Percentiles rank a stretch among this genome's conserved stretches.
These are phyloP conservation scores for Fusarium neocosmosporiellum DNA, from an alignment of 2,329 filamentous ascomycete genomes.

Conservation along the genomic window DNA sequence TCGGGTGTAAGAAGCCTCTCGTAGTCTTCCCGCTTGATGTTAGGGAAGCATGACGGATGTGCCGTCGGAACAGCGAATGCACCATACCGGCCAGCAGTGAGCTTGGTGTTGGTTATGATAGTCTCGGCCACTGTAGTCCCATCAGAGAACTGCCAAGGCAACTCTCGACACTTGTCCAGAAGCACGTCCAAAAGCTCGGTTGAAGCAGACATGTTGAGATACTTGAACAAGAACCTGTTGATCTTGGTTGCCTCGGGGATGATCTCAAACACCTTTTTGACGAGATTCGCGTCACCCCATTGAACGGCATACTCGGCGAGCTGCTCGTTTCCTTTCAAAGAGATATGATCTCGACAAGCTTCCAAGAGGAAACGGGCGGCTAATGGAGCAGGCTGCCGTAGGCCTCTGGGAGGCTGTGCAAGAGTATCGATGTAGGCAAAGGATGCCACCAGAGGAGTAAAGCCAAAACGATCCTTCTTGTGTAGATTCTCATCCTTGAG, in stretches of 20 bases:
- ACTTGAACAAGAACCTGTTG: conserved; percentile 36
- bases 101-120: conserved; percentile 42
- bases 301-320: conserved; percentile 37
- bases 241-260: conserved; percentile 17
- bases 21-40: conserved; percentile 25
- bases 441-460: conserved; percentile 49
- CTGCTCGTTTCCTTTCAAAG: background rate
- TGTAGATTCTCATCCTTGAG: conserved; percentile 43
- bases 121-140: conserved; percentile 45
- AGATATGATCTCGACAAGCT: conserved; percentile 11
- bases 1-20: conserved; percentile 39
- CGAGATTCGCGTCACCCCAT: conserved; percentile 43
- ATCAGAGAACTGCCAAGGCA: conserved; percentile 22
- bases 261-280: conserved; percentile 29
- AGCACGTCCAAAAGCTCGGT: conserved; percentile 39
- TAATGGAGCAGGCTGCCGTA: background rate
- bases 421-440: conserved; percentile 36
- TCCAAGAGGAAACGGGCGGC: conserved; percentile 35
- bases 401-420: background rate
- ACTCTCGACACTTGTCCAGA: conserved; percentile 28
- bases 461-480: conserved; percentile 26
- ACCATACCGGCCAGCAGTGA: background rate
- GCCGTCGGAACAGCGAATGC: conserved; percentile 8
- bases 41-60: conserved; percentile 40
- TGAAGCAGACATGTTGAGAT: conserved; percentile 42